These are phyloP conservation scores for Telopea speciosissima DNA, from an alignment of 177 flowering plant species.

Conservation along the genomic window DNA sequence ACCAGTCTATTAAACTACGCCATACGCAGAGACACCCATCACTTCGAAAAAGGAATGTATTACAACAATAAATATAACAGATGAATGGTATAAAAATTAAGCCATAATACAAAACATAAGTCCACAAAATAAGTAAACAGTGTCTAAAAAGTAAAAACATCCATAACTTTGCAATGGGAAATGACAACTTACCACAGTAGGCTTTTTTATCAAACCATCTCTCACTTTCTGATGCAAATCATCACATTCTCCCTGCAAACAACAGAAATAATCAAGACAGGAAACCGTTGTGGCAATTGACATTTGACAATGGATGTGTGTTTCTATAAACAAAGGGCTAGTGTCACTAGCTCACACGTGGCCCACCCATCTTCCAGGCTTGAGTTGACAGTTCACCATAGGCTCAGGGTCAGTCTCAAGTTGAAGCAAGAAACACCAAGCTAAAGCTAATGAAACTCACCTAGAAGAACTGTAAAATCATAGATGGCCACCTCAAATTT, in stretches of 20 bases:
- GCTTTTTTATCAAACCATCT: constrained; percentile 47
- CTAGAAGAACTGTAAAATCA: too few species aligned
- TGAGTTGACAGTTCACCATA: too few species aligned
- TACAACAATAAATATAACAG: too few species aligned
- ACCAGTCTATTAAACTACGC: not conserved
- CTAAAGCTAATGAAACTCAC: too few species aligned
- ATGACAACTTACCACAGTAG: constrained; percentile 45
- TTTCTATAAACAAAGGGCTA: not conserved
- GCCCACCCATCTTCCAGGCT: not conserved
- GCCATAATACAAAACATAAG: not conserved
- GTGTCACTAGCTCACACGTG: not conserved
- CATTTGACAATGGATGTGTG: not conserved
- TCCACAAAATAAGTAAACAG: not conserved
- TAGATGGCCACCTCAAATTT: too few species aligned
- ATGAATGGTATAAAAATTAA: too few species aligned
- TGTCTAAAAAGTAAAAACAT: not conserved
- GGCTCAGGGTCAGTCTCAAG: too few species aligned
- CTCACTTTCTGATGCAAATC: constrained; percentile 45
- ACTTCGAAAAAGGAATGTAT: not conserved
- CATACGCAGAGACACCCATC: not conserved
- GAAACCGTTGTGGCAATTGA: not conserved
- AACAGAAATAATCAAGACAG: not conserved
- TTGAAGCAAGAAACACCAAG: too few species aligned
- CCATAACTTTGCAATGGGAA: not conserved
- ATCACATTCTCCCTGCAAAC: constrained; percentile 67